These are phyloP conservation scores for Microdochium trichocladiopsis DNA, from an alignment of 2,329 filamentous ascomycete species.

Conservation along the genomic window DNA sequence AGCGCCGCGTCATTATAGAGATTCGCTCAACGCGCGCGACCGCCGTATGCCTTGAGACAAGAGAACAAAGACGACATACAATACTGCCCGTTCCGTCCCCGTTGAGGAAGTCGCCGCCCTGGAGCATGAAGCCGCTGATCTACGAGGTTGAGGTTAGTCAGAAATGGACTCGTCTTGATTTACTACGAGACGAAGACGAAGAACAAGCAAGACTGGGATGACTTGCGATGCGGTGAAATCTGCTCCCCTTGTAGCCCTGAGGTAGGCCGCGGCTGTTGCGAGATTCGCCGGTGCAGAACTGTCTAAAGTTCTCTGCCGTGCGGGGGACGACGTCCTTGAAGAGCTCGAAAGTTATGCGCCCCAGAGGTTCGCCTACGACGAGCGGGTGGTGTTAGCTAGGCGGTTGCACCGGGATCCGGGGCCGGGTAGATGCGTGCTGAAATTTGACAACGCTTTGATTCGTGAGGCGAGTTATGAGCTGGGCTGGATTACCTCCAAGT, in stretches of 20 bases:
- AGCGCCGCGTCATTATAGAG: too few species aligned
- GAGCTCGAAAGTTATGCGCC: constrained; percentile 84
- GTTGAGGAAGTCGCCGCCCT: constrained; percentile 92
- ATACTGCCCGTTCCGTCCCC: constrained; percentile 86
- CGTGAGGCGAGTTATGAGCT: too few species aligned
- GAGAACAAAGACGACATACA: constrained; percentile 8
- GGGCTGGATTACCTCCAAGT: constrained; percentile 49
- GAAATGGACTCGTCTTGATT: not conserved
- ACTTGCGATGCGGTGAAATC: constrained; percentile 87
- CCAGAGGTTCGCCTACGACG: constrained; percentile 68
- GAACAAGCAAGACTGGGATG: not conserved
- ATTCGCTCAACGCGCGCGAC: not conserved
- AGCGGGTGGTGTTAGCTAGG: not conserved
- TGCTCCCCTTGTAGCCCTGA: constrained; percentile 90
- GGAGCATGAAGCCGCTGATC: constrained; percentile 97
- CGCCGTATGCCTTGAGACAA: too few species aligned
- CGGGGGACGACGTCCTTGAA: constrained; percentile 78
- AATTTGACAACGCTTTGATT: too few species aligned
- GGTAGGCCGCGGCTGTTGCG: constrained; percentile 71
- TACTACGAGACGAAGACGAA: constrained; percentile 3
- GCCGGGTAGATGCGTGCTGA: too few species aligned
- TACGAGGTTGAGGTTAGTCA: constrained; percentile 22
- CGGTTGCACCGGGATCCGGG: too few species aligned
- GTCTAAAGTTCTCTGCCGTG: constrained; percentile 94
- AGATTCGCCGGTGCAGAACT: constrained; percentile 91